Evolutionary conservation across 768 basidiomycete species (phyloP).

Genomic region (Chlorophyllum brunneum): DNA sequence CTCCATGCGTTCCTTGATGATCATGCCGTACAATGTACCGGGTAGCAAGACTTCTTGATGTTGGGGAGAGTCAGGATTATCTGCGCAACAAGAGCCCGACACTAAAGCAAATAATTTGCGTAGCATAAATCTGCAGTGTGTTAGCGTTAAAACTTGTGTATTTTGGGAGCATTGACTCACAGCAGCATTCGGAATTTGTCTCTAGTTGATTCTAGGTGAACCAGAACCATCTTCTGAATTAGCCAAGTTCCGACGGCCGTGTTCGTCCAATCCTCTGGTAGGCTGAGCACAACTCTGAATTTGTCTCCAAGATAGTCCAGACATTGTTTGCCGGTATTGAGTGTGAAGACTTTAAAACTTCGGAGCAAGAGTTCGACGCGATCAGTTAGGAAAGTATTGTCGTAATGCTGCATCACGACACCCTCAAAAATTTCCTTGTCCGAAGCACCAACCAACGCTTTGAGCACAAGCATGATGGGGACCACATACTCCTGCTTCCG

Average conservation of each 20-base stretch:
- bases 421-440: conserved; percentile 98
- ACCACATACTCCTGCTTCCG: conserved; percentile 98
- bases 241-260: conserved; percentile 77
- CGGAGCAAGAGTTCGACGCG: conserved; percentile 91
- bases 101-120: conserved; percentile 92
- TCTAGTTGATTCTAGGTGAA: conserved; percentile 80
- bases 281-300: conserved; percentile 86
- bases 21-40: conserved; percentile 90
- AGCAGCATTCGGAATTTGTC: conserved; percentile 95
- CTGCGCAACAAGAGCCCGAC: conserved; percentile 83
- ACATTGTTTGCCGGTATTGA: conserved; percentile 87
- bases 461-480: conserved; percentile 94
- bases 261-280: conserved; percentile 94
- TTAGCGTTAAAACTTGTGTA: conserved; percentile 8
- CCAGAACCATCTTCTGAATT: conserved; percentile 81
- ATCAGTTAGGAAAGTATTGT: conserved; percentile 96
- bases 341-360: conserved; percentile 90
- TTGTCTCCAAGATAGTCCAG: conserved; percentile 95
- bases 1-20: conserved; percentile 95
- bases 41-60: conserved; percentile 97
- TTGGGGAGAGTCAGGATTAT: conserved; percentile 98
- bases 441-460: conserved; percentile 85
- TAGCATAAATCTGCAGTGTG: conserved; percentile 79
- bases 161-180: conserved; percentile 45
- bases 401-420: conserved; percentile 93